phyloP scores from a whole-genome alignment of 768 basidiomycete species.

The Xerocomellus chrysenteron region DNA sequence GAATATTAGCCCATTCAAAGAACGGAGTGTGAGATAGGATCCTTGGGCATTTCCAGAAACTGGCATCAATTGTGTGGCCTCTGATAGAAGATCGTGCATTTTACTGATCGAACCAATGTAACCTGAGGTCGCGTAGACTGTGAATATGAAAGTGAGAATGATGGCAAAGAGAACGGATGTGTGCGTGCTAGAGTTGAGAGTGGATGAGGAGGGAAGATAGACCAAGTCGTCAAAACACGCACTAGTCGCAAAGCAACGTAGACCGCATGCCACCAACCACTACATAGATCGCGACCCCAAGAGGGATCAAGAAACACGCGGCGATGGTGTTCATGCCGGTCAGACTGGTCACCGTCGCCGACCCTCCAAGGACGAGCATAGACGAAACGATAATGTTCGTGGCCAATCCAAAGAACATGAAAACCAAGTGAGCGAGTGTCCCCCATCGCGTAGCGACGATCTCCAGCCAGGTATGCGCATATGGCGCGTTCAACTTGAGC shows the following conservation, averaged over 20 bases:
- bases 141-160: conserved; percentile 74
- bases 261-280: conserved; percentile 86
- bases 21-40: conserved; percentile 80
- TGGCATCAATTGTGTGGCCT: conserved; percentile 53
- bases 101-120: conserved; percentile 75
- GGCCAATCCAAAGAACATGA: conserved; percentile 90
- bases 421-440: conserved; percentile 69
- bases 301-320: conserved; percentile 87
- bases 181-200: conserved; percentile 58
- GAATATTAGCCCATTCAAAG: conserved; percentile 76
- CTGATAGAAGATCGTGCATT: conserved; percentile 80
- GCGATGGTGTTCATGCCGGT: conserved; percentile 91
- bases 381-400: conserved; percentile 93
- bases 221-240: conserved; percentile 25
- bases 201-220: neutral
- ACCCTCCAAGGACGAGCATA: conserved; percentile 77
- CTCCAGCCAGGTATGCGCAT: conserved; percentile 85
- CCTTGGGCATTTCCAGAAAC: conserved; percentile 83
- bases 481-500: conserved; percentile 87
- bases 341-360: conserved; percentile 83
- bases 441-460: conserved; percentile 86
- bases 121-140: conserved; percentile 74
- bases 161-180: conserved; percentile 85
- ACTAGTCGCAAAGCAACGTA: conserved; percentile 86
- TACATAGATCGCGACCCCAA: conserved; percentile 87